A percentile compares a stretch with the other conserved stretches of the same genome.
phyloP scores from a whole-genome alignment of 2,329 filamentous ascomycete species.

The Fusarium nisikadoi region DNA sequence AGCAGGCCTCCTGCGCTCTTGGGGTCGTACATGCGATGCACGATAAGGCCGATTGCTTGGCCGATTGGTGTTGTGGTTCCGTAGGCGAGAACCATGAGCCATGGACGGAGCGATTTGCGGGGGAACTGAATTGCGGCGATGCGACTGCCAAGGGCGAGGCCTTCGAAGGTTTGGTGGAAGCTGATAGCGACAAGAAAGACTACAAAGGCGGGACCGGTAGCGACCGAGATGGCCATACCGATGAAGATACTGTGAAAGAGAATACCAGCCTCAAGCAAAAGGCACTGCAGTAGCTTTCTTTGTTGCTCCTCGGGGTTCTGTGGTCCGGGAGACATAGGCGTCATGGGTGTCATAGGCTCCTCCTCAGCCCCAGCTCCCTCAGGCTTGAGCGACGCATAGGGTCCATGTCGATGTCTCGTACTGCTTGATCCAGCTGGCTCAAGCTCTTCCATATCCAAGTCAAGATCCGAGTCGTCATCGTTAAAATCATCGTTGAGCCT shows the following conservation, averaged over 20 bases:
- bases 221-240: constrained; percentile 85
- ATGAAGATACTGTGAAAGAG: constrained; percentile 89
- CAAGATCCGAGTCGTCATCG: constrained; percentile 65
- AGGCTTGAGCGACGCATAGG: constrained; percentile 49
- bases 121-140: constrained; percentile 87
- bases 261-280: constrained; percentile 84
- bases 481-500: constrained; percentile 49
- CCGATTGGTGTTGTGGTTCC: constrained; percentile 83
- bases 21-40: constrained; percentile 85
- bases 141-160: constrained; percentile 83
- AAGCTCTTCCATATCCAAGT: constrained; percentile 70
- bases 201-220: constrained; percentile 80
- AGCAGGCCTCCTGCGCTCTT: constrained; percentile 78
- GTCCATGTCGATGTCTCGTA: constrained; percentile 40
- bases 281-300: constrained; percentile 77
- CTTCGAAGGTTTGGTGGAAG: constrained; percentile 91
- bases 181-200: constrained; percentile 83
- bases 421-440: constrained; percentile 53
- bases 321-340: constrained; percentile 43
- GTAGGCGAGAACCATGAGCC: constrained; percentile 83
- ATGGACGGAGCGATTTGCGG: constrained; percentile 77
- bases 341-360: constrained; percentile 44
- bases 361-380: constrained; percentile 37
- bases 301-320: constrained; percentile 67
- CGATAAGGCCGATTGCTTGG: constrained; percentile 81